Conservation (phyloP, 148 eudicot genomes). For the Rhododendron williamsianum region DNA sequence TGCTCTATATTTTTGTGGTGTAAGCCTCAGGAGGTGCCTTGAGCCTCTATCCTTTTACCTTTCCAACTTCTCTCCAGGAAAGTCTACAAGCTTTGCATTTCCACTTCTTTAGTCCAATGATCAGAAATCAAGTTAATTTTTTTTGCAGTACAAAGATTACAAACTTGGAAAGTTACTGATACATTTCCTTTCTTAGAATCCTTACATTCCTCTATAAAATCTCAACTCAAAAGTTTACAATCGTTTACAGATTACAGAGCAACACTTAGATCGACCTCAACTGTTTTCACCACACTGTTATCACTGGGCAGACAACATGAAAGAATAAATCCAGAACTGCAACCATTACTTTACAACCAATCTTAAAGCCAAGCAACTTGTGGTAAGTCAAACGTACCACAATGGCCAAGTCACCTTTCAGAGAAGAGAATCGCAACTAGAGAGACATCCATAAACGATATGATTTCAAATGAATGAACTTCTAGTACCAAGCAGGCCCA, state of each 20-base stretch:
- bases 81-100: background rate
- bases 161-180: background rate
- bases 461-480: slow-evolving; percentile 6
- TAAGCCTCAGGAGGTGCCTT: background rate
- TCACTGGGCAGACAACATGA: background rate
- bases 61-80: background rate
- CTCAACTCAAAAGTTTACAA: background rate
- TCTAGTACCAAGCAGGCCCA: slow-evolving; percentile 1
- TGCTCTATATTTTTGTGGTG: background rate
- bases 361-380: slow-evolving; percentile 4
- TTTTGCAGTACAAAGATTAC: background rate
- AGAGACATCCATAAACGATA: background rate
- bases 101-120: background rate
- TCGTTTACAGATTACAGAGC: background rate
- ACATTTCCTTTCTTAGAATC: background rate
- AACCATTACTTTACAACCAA: background rate
- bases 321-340: background rate
- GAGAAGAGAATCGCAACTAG: background rate
- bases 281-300: background rate
- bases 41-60: background rate
- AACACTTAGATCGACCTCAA: background rate
- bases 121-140: background rate
- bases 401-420: slow-evolving; percentile 4
- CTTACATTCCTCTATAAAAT: background rate
- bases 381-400: background rate